phyloP scores from a whole-genome alignment of 306 rosid genomes.

The Argentina anserina region DNA sequence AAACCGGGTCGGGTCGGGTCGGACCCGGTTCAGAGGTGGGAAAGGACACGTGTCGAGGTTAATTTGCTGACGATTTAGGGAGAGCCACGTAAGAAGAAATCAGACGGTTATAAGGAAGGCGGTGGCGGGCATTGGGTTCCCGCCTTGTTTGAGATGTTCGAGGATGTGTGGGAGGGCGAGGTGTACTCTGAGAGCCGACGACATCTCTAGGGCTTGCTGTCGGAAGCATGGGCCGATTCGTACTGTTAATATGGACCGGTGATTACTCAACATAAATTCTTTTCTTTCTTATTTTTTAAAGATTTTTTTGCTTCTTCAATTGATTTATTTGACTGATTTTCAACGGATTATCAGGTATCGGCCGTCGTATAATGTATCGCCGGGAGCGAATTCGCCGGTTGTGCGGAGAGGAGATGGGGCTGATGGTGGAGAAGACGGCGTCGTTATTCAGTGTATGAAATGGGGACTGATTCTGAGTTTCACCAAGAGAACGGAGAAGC shows the following conservation, averaged over 20 bases:
- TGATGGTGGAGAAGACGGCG: slow-evolving; percentile 45
- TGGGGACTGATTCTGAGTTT: slow-evolving; percentile 94
- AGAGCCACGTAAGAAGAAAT: not conserved
- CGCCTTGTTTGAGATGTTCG: slow-evolving; percentile 29
- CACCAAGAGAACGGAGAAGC: slow-evolving; percentile 77
- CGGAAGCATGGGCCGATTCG: slow-evolving; percentile 41
- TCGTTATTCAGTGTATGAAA: slow-evolving; percentile 72
- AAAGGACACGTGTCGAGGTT: not conserved
- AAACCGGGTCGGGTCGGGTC: not conserved
- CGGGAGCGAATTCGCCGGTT: slow-evolving; percentile 62
- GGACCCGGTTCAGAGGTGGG: not conserved
- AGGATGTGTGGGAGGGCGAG: slow-evolving; percentile 83
- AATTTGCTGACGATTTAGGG: not conserved
- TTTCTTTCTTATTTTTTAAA: not conserved
- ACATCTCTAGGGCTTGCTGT: slow-evolving; percentile 62
- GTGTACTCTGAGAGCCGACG: slow-evolving; percentile 61
- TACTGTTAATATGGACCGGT: slow-evolving; percentile 58
- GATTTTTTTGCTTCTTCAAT: not conserved
- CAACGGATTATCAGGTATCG: slow-evolving; percentile 41
- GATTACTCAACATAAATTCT: not conserved
- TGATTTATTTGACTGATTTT: not conserved
- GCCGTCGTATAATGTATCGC: slow-evolving; percentile 69
- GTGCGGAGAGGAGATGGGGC: slow-evolving; percentile 73
- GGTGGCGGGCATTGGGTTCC: slow-evolving; percentile 10
- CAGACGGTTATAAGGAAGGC: not conserved